Conservation (phyloP, 371 early-diverging fungal species). For the Entomophthora muscae region DNA sequence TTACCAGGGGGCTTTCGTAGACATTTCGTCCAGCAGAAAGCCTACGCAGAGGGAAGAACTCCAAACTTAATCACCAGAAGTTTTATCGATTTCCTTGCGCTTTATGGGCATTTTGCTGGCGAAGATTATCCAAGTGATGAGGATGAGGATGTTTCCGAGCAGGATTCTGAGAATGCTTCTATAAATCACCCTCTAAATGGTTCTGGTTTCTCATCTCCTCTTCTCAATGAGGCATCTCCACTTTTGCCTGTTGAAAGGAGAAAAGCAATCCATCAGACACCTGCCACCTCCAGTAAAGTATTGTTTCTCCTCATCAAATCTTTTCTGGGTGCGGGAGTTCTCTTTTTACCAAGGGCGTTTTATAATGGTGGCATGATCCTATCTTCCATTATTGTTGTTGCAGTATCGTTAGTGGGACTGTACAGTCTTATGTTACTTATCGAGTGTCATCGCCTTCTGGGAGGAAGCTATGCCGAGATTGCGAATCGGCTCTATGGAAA, state of each 20-base stretch:
- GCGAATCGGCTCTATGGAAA: conserved; percentile 65
- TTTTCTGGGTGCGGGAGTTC: conserved; percentile 65
- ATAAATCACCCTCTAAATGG: background rate
- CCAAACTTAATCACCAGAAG: conserved; percentile 60
- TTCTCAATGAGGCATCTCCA: background rate
- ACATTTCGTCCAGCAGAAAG: conserved; percentile 54
- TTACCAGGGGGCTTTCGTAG: conserved; percentile 79
- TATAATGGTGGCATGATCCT: conserved; percentile 60
- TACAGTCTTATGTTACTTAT: conserved; percentile 45
- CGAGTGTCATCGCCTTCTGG: conserved; percentile 37
- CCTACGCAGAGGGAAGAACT: conserved; percentile 29
- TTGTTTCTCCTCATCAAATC: conserved; percentile 59
- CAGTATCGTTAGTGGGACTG: conserved; percentile 41
- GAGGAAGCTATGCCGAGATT: conserved; percentile 84
- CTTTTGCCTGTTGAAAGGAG: background rate
- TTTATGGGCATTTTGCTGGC: conserved; percentile 90
- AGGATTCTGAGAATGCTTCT: background rate
- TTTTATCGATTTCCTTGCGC: conserved; percentile 83
- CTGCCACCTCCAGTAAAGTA: conserved; percentile 39
- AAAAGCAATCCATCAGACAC: conserved; percentile 10
- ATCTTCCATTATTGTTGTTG: conserved; percentile 35
- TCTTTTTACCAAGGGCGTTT: conserved; percentile 64
- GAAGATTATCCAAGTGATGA: conserved; percentile 73
- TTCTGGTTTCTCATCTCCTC: background rate
- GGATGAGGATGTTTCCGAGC: conserved; percentile 37